Evolutionary conservation across 2,329 filamentous ascomycete genomes (phyloP).

Genomic region (Fusarium dlaminii): DNA sequence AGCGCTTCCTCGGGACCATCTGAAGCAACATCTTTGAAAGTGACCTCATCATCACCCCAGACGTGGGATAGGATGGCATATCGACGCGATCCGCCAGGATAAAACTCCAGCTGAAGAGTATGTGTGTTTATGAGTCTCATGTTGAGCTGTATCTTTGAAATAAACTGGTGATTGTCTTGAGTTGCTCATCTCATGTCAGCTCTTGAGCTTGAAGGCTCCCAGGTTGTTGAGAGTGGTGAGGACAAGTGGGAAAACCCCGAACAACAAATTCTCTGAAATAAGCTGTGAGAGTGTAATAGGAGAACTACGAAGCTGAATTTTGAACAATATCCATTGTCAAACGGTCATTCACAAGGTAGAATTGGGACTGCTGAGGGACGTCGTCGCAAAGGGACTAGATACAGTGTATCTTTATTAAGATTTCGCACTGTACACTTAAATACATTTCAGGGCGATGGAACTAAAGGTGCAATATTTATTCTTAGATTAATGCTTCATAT

Average conservation of each 20-base stretch:
- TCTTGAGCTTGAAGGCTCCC: not conserved
- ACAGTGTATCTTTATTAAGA: not conserved
- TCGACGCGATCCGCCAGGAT: constrained; percentile 23
- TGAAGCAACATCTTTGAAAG: constrained; percentile 26
- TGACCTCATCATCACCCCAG: constrained; percentile 39
- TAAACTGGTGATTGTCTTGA: not conserved
- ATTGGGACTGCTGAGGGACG: not conserved
- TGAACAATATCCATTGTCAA: not conserved
- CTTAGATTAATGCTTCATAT: not conserved
- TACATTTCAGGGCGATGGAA: not conserved
- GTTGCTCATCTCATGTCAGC: not conserved
- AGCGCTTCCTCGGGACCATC: not conserved
- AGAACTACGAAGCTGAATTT: not conserved
- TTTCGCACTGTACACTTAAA: not conserved
- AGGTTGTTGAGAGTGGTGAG: not conserved
- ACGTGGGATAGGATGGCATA: constrained; percentile 45
- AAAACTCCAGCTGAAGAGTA: constrained; percentile 34
- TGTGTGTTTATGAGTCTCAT: constrained; percentile 43
- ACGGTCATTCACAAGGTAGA: not conserved
- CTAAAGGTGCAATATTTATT: not conserved
- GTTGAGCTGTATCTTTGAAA: not conserved
- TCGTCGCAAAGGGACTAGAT: not conserved
- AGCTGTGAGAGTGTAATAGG: not conserved
- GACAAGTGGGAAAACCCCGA: too few species aligned
- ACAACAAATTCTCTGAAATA: not conserved